phyloP scores from a whole-genome alignment of 306 rosid species.

The Rosa multiflora region DNA sequence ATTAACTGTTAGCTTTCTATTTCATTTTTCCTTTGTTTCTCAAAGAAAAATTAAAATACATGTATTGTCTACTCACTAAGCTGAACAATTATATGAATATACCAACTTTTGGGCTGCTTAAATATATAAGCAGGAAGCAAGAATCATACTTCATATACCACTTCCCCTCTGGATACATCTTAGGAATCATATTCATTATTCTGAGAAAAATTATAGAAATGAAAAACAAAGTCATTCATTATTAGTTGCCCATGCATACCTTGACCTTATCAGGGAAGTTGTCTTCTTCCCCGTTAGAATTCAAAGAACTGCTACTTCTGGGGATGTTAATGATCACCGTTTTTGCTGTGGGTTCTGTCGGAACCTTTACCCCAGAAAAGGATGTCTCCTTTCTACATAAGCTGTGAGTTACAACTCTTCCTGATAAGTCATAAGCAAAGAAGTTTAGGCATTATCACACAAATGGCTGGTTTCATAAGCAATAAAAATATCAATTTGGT shows the following conservation, averaged over 20 bases:
- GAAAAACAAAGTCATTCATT: too few species aligned
- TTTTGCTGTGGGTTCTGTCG: constrained; percentile 18
- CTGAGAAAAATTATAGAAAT: too few species aligned
- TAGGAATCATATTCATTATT: too few species aligned
- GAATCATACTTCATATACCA: not conserved
- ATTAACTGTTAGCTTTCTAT: not conserved
- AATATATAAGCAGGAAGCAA: not conserved
- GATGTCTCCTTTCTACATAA: constrained; percentile 35
- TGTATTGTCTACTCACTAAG: not conserved
- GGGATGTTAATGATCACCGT: constrained; percentile 33
- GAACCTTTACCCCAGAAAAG: constrained; percentile 36
- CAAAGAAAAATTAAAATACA: not conserved
- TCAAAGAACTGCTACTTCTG: constrained; percentile 48
- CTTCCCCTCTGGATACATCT: too few species aligned
- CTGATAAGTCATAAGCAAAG: constrained; percentile 30
- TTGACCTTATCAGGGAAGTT: constrained; percentile 48
- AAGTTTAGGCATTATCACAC: not conserved
- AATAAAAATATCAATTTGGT: not conserved
- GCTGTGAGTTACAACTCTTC: constrained; percentile 33
- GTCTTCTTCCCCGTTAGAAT: constrained; percentile 43
- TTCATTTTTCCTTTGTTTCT: not conserved
- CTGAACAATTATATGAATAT: not conserved
- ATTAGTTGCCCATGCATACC: constrained; percentile 46
- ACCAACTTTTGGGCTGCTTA: not conserved
- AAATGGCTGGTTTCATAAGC: constrained; percentile 3